These are phyloP conservation scores for Phtheirospermum japonicum DNA, from an alignment of 257 asterid genomes.

Conservation along the genomic window DNA sequence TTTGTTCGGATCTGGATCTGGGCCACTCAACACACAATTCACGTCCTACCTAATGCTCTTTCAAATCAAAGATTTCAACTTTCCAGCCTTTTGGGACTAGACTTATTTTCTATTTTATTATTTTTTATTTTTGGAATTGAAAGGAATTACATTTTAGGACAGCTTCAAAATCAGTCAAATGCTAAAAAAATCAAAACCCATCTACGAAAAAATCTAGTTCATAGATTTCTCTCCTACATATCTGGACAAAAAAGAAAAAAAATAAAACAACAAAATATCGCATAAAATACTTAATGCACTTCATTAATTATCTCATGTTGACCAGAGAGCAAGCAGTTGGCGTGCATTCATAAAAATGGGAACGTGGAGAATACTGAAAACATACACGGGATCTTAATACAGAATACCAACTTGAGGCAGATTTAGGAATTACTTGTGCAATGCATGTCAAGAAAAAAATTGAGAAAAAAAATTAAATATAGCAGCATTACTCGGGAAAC, in stretches of 20 bases:
- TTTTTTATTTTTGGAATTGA: no score
- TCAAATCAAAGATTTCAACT: constrained; percentile 61
- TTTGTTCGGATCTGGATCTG: constrained; percentile 83
- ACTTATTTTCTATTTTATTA: neutral
- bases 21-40: constrained; percentile 62
- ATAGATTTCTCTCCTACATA: constrained; percentile 21
- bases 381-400: no score
- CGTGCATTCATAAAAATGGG: constrained; percentile 15
- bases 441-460: constrained; percentile 14
- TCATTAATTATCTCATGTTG: neutral
- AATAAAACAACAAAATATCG: no score
- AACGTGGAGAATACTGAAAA: no score
- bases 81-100: constrained; percentile 35
- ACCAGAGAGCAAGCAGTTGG: constrained; percentile 20
- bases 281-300: no score
- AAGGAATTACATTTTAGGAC: no score
- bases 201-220: constrained; percentile 18
- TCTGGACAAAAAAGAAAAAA: neutral
- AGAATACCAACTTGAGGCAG: constrained; percentile 14
- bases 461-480: neutral
- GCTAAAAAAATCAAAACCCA: constrained; percentile 24
- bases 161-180: constrained; percentile 20
- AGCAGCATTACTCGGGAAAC: constrained; percentile 47
- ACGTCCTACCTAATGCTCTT: constrained; percentile 81
- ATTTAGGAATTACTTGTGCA: neutral